Percentiles rank a stretch among this genome's conserved stretches.
These are phyloP conservation scores for Penicillium sp. DNA, from an alignment of 2,329 filamentous ascomycete species.

Conservation along the genomic window DNA sequence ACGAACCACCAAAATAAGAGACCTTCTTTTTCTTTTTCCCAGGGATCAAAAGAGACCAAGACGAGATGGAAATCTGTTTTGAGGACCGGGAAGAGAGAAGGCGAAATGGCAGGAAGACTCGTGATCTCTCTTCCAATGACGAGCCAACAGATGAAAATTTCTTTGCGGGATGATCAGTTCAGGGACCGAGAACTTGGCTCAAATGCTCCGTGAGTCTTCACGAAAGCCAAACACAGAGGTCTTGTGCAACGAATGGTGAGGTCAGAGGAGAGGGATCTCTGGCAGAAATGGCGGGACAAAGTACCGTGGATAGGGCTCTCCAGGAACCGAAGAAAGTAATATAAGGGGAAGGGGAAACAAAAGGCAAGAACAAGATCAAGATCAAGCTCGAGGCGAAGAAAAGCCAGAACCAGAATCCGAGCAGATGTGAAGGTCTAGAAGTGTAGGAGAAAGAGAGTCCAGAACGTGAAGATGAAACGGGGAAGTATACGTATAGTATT, in stretches of 20 bases:
- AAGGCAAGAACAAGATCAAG: not conserved
- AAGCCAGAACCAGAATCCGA: not conserved
- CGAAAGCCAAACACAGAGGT: constrained; percentile 13
- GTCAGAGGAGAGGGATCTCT: constrained; percentile 12
- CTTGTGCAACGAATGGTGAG: constrained; percentile 24
- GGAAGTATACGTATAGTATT: not conserved
- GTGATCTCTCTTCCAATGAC: not conserved
- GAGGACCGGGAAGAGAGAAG: not conserved
- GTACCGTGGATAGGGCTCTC: not conserved
- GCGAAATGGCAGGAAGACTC: not conserved
- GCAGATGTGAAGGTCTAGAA: not conserved
- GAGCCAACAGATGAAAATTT: not conserved
- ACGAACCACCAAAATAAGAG: not conserved
- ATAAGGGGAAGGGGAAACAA: not conserved
- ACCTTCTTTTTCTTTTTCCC: not conserved
- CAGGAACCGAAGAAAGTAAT: not conserved
- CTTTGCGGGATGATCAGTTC: not conserved
- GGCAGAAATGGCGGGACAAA: constrained; percentile 4
- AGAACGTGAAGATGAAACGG: constrained; percentile 1
- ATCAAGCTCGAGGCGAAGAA: not conserved
- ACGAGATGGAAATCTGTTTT: not conserved
- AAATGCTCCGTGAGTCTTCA: constrained; percentile 7
- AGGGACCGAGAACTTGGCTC: constrained; percentile 2
- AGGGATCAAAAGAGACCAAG: not conserved
- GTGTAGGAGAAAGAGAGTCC: not conserved